Percentiles rank a stretch among this genome's conserved stretches.
Evolutionary conservation across 1,139 yeast species (phyloP).

Genomic region (Candida frijolesensis): DNA sequence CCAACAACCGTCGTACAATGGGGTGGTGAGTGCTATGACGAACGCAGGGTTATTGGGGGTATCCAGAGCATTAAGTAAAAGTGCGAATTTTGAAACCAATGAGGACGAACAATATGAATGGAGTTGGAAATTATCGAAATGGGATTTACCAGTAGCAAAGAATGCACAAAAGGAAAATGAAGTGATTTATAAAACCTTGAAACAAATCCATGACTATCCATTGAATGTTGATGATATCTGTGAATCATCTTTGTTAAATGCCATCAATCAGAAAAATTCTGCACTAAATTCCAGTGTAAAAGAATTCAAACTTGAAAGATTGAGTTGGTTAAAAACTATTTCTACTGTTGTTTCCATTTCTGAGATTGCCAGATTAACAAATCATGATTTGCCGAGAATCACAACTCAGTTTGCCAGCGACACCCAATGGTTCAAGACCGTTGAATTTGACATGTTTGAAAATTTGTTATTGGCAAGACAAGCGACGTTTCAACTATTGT

Average conservation of each 20-base stretch:
- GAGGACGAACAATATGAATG: slow-evolving; percentile 36
- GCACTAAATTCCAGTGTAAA: slow-evolving; percentile 16
- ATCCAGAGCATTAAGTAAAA: slow-evolving; percentile 37
- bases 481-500: slow-evolving; percentile 30
- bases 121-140: slow-evolving; percentile 72
- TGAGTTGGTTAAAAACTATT: slow-evolving; percentile 39
- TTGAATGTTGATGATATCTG: slow-evolving; percentile 17
- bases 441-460: slow-evolving; percentile 40
- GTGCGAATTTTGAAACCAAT: slow-evolving; percentile 2
- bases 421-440: slow-evolving; percentile 41
- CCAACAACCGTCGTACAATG: slow-evolving; percentile 10
- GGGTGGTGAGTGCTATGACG: slow-evolving; percentile 40
- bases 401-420: slow-evolving; percentile 12
- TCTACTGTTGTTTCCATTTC: slow-evolving; percentile 28
- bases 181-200: slow-evolving; percentile 50
- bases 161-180: slow-evolving; percentile 38
- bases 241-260: slow-evolving; percentile 21
- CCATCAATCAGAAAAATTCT: slow-evolving; percentile 18
- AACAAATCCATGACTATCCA: slow-evolving; percentile 38
- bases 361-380: slow-evolving; percentile 4
- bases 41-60: slow-evolving; percentile 52
- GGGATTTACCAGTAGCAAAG: slow-evolving; percentile 62
- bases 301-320: slow-evolving; percentile 17
- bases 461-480: slow-evolving; percentile 44
- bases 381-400: slow-evolving; percentile 2